Conservation (phyloP, 2,329 filamentous ascomycete species). For the Parastagonospora nodorum region DNA sequence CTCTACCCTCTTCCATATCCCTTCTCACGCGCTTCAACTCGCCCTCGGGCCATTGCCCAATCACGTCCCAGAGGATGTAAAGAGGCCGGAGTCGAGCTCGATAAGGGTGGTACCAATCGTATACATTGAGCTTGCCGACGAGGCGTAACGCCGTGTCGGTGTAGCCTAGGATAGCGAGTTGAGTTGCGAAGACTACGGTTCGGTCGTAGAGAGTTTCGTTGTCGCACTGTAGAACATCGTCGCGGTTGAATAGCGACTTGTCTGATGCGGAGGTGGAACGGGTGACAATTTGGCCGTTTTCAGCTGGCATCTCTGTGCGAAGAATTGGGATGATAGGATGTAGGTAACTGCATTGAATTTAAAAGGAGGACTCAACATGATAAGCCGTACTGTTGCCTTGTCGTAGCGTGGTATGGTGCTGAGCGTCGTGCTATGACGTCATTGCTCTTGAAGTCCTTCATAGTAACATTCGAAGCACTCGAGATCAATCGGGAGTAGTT, state of each 20-base stretch:
- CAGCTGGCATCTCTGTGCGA: too few relatives aligned
- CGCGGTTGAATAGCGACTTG: neutral
- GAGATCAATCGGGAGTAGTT: too few relatives aligned
- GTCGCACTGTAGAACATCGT: neutral
- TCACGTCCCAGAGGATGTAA: neutral
- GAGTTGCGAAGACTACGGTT: neutral
- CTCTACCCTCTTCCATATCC: neutral
- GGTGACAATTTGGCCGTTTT: too few relatives aligned
- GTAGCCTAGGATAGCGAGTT: slow-evolving; percentile 1
- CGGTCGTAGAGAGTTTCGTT: neutral
- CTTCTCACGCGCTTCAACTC: neutral
- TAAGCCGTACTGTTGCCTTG: too few relatives aligned
- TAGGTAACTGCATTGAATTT: too few relatives aligned
- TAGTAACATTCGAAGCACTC: too few relatives aligned
- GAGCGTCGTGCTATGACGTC: too few relatives aligned
- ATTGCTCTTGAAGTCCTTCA: too few relatives aligned
- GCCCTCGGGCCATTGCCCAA: neutral
- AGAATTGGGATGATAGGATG: too few relatives aligned
- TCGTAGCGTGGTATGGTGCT: too few relatives aligned
- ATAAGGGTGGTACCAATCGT: neutral
- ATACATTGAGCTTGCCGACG: neutral
- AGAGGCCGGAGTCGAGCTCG: neutral
- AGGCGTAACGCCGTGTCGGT: neutral
- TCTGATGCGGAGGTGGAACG: neutral
- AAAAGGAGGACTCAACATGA: too few relatives aligned